Evolutionary conservation across 2,329 filamentous ascomycete genomes (phyloP).

Genomic region (Niveomyces coronatus): DNA sequence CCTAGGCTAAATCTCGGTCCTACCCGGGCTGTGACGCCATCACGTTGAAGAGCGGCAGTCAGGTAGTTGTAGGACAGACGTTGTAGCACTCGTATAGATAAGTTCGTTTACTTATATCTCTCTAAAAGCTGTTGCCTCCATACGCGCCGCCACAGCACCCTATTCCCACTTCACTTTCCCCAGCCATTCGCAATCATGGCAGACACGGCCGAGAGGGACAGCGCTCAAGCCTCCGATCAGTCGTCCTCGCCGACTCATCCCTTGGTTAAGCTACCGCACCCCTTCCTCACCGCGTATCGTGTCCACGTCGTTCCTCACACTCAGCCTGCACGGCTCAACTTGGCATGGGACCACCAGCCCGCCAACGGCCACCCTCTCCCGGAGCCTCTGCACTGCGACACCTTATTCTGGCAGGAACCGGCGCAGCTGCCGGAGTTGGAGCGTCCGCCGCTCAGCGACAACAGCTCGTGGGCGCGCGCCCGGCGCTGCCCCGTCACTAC

Average conservation of each 20-base stretch:
- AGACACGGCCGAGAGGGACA: neutral
- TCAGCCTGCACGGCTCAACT: conserved; percentile 12
- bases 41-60: no score
- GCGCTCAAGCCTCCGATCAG: neutral
- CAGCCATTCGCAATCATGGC: neutral
- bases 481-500: conserved; percentile 35
- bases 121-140: no score
- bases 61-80: no score
- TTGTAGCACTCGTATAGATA: no score
- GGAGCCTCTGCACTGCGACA: conserved; percentile 15
- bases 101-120: no score
- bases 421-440: conserved; percentile 28
- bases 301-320: conserved; percentile 17
- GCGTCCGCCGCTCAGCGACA: conserved; percentile 32
- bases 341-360: conserved; percentile 18
- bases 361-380: conserved; percentile 13
- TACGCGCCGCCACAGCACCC: no score
- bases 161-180: no score
- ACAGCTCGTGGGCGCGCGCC: conserved; percentile 40
- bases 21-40: no score
- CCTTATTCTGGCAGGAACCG: conserved; percentile 26
- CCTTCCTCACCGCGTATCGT: conserved; percentile 27
- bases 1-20: no score
- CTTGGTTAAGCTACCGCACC: conserved; percentile 29
- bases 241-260: conserved; percentile 13